Evolutionary conservation across 225 moss, liverwort and hornwort genomes (phyloP), one percentile per base, ranked within the genome.

Genomic region (Ulota crispa): DNA sequence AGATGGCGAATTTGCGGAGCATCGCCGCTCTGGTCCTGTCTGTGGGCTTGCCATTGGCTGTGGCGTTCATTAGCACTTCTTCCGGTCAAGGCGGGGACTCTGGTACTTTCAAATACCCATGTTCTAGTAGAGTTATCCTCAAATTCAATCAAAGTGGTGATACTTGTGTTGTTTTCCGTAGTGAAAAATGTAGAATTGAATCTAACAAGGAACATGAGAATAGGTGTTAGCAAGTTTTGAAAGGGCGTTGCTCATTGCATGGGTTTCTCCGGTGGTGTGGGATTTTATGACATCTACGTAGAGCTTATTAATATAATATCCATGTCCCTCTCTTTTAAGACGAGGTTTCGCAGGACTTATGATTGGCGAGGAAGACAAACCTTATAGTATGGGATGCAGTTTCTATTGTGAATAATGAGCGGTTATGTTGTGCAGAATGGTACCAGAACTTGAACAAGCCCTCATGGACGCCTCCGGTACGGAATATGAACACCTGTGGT

Each of bases 381-480:
- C 67, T 43, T 18, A 13, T 4, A 41, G 57, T 43, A 9, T 64
- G 30, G 71, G 54, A 52, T 77, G 34, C 50, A 34, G 21, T 63
- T 77, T 39, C 39, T 20, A 56, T 56, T 24, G 26, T 32, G 78
- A 32, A 19, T 57, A 20, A 18, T 15, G 36, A 41, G 4, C 21
- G 60, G 26, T 67, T 52, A 54, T 24, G 6, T 21, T 43, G 77
- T 80, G 78, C 92, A 94, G 96, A 93, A 30, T 97, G 97, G 97
- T 97, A 92, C 64, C 83, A 73, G 69, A 47, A 86, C 8, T 53
- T 97, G 86, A 82, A 89, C 81, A 97, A 89, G 87, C 92, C 96
- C 19, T 82, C 92, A 78, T 97, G 97, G 97, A 97, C 95, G 18
- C 97, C 96, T 82, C 95, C 95, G 72, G 96, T 96, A 76, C 65